Conservation (phyloP, 129 eudicot species). For the Solidago caesia region DNA sequence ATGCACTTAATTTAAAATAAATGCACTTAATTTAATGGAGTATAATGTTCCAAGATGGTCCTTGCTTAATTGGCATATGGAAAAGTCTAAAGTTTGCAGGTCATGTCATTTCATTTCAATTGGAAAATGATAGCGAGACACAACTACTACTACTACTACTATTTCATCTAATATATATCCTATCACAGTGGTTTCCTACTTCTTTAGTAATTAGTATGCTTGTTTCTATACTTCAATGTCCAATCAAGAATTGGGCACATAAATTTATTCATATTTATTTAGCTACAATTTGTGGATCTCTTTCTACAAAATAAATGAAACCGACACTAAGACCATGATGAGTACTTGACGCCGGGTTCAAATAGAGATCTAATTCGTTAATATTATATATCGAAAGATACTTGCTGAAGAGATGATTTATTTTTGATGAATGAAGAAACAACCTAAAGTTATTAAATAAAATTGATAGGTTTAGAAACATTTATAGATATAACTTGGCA, state of each 20-base stretch:
- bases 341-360: background rate
- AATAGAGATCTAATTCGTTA: background rate
- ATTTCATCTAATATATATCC: slow-evolving; percentile 2
- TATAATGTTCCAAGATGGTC: background rate
- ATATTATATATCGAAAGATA: background rate
- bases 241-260: background rate
- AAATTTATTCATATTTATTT: background rate
- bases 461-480: too few relatives aligned
- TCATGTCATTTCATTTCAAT: slow-evolving; percentile 5
- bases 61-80: background rate
- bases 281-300: background rate
- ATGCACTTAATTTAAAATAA: too few relatives aligned
- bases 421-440: background rate
- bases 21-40: too few relatives aligned
- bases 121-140: slow-evolving; percentile 18
- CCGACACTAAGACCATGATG: slow-evolving; percentile 19
- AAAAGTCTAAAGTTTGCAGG: background rate
- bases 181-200: background rate
- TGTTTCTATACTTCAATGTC: slow-evolving; percentile 1
- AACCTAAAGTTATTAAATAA: background rate
- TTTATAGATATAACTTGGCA: too few relatives aligned
- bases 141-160: slow-evolving; percentile 10
- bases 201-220: background rate
- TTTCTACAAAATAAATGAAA: background rate
- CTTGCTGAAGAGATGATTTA: background rate